These are phyloP conservation scores for Tetrastigma voinierianum DNA, from an alignment of 164 flowering plant species.

Conservation along the genomic window DNA sequence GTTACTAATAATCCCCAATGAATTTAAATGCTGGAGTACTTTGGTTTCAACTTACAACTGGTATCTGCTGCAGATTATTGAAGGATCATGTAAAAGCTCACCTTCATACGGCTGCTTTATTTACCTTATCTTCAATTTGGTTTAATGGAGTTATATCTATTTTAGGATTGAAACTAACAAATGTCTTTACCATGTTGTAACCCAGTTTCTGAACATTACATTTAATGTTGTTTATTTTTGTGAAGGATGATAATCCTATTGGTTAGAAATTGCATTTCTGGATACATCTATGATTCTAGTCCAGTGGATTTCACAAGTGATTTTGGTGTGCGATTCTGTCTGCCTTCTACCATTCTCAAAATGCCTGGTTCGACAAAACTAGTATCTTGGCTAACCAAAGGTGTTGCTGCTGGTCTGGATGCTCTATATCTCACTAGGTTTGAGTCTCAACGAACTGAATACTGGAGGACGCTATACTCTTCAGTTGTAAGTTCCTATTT, in stretches of 20 bases:
- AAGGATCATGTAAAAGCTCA: slow-evolving; percentile 42
- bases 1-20: neutral
- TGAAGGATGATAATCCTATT: slow-evolving; percentile 49
- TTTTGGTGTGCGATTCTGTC: slow-evolving; percentile 42
- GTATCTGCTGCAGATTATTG: slow-evolving; percentile 42
- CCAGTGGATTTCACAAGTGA: slow-evolving; percentile 62
- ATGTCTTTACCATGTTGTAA: too few relatives aligned
- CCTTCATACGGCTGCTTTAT: slow-evolving; percentile 32
- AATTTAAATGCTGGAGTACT: neutral
- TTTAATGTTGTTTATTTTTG: neutral
- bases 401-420: slow-evolving; percentile 50
- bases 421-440: slow-evolving; percentile 58
- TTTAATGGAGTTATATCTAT: neutral
- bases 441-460: slow-evolving; percentile 48
- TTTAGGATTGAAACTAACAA: neutral
- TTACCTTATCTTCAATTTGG: slow-evolving; percentile 2
- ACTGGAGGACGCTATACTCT: slow-evolving; percentile 53
- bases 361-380: slow-evolving; percentile 58
- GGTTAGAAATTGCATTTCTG: slow-evolving; percentile 49
- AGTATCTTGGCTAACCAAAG: slow-evolving; percentile 54
- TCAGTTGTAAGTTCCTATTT: slow-evolving; percentile 50
- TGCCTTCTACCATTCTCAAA: slow-evolving; percentile 40
- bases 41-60: neutral
- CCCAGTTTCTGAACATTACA: neutral
- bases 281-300: slow-evolving; percentile 62